Evolutionary conservation across 345 rosid genomes (phyloP).

Genomic region (Dovyalis caffra): DNA sequence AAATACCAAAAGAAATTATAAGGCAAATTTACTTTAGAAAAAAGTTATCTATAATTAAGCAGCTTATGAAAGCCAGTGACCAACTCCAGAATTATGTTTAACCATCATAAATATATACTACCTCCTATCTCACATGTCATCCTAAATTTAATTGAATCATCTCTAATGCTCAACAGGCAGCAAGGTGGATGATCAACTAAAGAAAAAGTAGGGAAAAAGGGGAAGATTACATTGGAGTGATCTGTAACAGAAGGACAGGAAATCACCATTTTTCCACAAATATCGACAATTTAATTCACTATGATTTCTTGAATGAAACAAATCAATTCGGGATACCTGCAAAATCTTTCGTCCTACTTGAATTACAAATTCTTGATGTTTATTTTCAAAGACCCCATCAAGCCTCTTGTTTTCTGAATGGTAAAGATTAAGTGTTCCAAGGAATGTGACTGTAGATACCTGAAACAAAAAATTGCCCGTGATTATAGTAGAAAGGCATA

Average conservation of each 20-base stretch:
- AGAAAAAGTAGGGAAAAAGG: not conserved
- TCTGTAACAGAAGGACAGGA: not conserved
- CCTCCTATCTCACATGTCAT: not conserved
- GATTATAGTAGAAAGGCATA: not conserved
- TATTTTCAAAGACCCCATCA: conserved; percentile 26
- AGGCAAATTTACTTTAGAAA: not conserved
- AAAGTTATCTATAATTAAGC: not conserved
- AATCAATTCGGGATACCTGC: conserved; percentile 48
- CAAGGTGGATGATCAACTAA: not conserved
- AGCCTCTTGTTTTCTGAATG: conserved; percentile 25
- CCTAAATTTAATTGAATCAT: not conserved
- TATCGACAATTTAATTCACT: not conserved
- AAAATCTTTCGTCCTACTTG: conserved; percentile 58
- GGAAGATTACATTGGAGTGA: not conserved
- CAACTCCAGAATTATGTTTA: not conserved
- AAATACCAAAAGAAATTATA: not conserved
- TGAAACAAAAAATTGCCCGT: conserved; percentile 22
- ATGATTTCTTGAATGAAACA: not conserved
- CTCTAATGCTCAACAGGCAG: not conserved
- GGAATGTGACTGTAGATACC: conserved; percentile 53
- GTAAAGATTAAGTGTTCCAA: conserved; percentile 50
- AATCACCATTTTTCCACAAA: not conserved
- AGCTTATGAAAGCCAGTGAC: not conserved
- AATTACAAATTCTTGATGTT: conserved; percentile 43
- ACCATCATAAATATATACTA: not conserved